Conservation (phyloP, 352 stramenopile species). For the Discostella stelligera region DNA sequence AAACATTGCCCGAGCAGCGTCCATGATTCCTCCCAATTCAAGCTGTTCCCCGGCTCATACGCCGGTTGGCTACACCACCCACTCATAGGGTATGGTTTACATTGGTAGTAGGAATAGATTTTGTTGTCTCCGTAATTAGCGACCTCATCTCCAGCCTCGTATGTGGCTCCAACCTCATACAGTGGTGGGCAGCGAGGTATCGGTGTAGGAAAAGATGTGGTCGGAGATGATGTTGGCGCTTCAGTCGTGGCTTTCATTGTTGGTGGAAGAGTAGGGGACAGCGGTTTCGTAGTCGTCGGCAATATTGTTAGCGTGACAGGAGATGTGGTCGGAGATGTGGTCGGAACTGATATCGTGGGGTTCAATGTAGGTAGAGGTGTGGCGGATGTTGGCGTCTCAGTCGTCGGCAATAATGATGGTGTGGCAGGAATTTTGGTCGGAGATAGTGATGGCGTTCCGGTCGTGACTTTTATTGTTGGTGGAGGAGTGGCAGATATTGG, state of each 20-base stretch:
- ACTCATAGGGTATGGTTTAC: slow-evolving; percentile 23
- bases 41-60: slow-evolving; percentile 37
- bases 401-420: background rate
- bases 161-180: slow-evolving; percentile 14
- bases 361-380: background rate
- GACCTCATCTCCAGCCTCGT: slow-evolving; percentile 20
- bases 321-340: no score
- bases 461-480: background rate
- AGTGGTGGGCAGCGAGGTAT: slow-evolving; percentile 6
- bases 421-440: no score
- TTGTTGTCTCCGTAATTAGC: slow-evolving; percentile 3
- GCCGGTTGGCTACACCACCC: slow-evolving; percentile 25
- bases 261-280: background rate
- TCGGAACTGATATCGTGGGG: background rate
- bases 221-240: background rate
- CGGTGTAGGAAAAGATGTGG: background rate
- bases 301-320: background rate
- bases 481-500: background rate
- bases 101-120: slow-evolving; percentile 30
- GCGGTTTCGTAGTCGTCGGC: background rate
- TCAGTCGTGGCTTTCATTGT: background rate
- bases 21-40: slow-evolving; percentile 39
- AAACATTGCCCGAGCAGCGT: slow-evolving; percentile 34
- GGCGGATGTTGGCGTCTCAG: background rate
- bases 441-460: background rate